These are phyloP conservation scores for Amaranthus tricolor DNA, from an alignment of 179 eudicot genomes.

Conservation along the genomic window DNA sequence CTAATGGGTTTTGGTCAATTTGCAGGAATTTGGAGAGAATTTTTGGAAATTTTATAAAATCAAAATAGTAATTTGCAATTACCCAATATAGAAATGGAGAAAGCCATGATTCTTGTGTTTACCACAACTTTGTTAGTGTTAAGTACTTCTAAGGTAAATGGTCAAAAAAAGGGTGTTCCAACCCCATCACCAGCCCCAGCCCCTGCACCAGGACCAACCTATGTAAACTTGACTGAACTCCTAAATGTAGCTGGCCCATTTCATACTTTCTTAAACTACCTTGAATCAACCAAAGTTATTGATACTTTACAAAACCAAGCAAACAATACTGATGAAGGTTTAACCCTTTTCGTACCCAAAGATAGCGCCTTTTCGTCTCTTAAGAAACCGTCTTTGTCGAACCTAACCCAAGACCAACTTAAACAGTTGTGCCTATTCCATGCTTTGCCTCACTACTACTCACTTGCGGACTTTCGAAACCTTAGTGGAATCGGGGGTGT, in stretches of 20 bases:
- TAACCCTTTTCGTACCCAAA: constrained; percentile 79
- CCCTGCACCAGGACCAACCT: constrained; percentile 67
- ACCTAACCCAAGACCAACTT: constrained; percentile 77
- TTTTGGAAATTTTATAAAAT: not conserved
- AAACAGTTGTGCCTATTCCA: constrained; percentile 82
- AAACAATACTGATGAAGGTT: constrained; percentile 76
- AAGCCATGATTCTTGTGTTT: constrained; percentile 22
- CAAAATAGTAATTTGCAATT: not conserved
- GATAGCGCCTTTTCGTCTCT: constrained; percentile 64
- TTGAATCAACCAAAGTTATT: constrained; percentile 63
- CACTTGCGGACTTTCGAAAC: constrained; percentile 67
- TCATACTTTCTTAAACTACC: constrained; percentile 65
- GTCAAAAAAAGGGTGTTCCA: constrained; percentile 27
- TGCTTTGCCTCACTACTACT: constrained; percentile 73
- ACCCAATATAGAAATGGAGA: constrained; percentile 29
- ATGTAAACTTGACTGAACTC: constrained; percentile 68
- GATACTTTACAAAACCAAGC: constrained; percentile 85
- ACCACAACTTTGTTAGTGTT: constrained; percentile 37
- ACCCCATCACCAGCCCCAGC: constrained; percentile 49
- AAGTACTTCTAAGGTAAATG: constrained; percentile 36
- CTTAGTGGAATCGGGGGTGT: constrained; percentile 59
- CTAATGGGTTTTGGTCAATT: constrained; percentile 23
- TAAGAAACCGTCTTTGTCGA: constrained; percentile 63
- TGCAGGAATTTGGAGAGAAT: constrained; percentile 37
- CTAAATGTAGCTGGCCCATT: constrained; percentile 87